Conservation (phyloP, 805 yeast species). For the Candida quercuum region DNA sequence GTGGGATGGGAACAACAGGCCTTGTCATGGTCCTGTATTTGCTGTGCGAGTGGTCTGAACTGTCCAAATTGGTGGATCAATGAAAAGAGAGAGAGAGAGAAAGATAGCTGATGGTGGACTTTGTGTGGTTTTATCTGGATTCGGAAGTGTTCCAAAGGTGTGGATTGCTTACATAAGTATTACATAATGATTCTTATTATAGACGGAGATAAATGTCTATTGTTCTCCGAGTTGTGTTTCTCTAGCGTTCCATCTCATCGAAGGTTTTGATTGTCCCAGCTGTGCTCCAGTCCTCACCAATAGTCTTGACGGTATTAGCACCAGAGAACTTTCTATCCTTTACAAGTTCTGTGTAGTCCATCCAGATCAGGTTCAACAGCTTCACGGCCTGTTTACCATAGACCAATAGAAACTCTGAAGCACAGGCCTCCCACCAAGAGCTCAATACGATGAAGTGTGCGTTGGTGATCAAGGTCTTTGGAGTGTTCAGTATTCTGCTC, state of each 20-base stretch:
- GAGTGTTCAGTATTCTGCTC: constrained; percentile 65
- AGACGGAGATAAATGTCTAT: background rate
- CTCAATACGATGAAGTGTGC: constrained; percentile 68
- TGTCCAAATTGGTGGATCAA: too few relatives aligned
- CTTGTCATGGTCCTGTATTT: constrained; percentile 14
- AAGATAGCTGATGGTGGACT: too few relatives aligned
- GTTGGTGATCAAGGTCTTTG: constrained; percentile 45
- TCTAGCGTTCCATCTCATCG: constrained; percentile 29
- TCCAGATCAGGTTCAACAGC: constrained; percentile 41
- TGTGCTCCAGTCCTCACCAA: constrained; percentile 74
- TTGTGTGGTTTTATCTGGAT: too few relatives aligned
- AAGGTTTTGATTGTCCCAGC: constrained; percentile 39
- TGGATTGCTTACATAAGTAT: too few relatives aligned
- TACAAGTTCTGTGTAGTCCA: constrained; percentile 48
- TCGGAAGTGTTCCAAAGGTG: too few relatives aligned
- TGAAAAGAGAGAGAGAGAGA: background rate
- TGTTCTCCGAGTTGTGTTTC: too few relatives aligned
- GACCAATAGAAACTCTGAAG: constrained; percentile 42
- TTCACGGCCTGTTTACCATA: constrained; percentile 73
- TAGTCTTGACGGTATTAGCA: constrained; percentile 67
- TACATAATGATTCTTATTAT: too few relatives aligned
- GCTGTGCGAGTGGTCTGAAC: background rate
- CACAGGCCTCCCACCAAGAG: constrained; percentile 91
- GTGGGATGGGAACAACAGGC: constrained; percentile 30
- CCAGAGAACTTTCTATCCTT: constrained; percentile 58